A percentile compares a stretch with the other conserved stretches of the same genome.
Conservation (phyloP, 495 filamentous ascomycete species). For the Aspergillus taichungensis region DNA sequence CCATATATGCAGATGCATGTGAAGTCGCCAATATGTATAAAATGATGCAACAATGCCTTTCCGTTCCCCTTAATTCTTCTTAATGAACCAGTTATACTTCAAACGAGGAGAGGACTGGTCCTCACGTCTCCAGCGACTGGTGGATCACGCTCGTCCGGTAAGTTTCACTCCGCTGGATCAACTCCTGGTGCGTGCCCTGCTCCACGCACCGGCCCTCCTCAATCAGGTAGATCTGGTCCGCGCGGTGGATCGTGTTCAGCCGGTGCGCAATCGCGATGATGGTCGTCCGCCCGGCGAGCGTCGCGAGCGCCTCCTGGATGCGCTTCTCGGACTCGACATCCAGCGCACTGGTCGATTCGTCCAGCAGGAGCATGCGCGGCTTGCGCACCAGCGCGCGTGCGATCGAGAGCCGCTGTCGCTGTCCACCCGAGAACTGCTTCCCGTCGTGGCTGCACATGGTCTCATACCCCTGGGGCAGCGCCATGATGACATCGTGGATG, state of each 20-base stretch:
- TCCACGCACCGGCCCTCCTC: constrained; percentile 59
- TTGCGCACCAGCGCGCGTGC: constrained; percentile 63
- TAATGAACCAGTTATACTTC: neutral
- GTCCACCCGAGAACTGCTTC: constrained; percentile 58
- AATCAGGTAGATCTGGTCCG: constrained; percentile 66
- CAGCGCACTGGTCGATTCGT: constrained; percentile 66
- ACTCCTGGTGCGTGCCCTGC: constrained; percentile 56
- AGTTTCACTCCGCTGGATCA: constrained; percentile 49
- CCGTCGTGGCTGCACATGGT: constrained; percentile 57
- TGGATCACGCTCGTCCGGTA: constrained; percentile 47
- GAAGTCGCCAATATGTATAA: no score
- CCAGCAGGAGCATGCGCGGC: constrained; percentile 59
- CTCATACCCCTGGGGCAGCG: constrained; percentile 52
- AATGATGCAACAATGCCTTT: no score
- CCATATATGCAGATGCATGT: no score
- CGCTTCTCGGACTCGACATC: constrained; percentile 63
- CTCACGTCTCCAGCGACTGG: constrained; percentile 24
- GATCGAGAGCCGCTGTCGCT: constrained; percentile 69
- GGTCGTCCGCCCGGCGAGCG: constrained; percentile 59
- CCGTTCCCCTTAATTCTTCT: neutral
- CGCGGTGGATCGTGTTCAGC: constrained; percentile 63
- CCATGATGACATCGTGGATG: constrained; percentile 49
- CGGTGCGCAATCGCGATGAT: constrained; percentile 70
- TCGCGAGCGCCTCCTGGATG: constrained; percentile 59
- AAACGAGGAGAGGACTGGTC: neutral